Evolutionary conservation across 352 stramenopile species (phyloP).

Genomic region (Globisporangium alternatum): DNA sequence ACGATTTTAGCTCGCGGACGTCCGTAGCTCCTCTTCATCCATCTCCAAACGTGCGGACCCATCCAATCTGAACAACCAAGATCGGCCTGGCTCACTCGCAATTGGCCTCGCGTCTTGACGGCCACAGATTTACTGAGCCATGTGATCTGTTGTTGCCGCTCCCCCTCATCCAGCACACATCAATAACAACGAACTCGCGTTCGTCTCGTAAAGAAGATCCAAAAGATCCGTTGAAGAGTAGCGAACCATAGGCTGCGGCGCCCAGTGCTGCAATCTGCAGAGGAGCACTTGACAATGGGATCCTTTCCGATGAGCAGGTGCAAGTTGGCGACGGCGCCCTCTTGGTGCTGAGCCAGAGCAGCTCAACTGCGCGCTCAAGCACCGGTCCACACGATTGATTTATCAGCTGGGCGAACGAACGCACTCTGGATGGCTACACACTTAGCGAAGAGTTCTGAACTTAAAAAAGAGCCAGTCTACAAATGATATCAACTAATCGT

Average conservation of each 20-base stretch:
- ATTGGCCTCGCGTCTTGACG: background rate
- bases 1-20: too few species aligned
- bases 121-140: background rate
- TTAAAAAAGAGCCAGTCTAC: too few species aligned
- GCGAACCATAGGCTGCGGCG: background rate
- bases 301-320: slow-evolving; percentile 1
- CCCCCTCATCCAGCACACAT: too few species aligned
- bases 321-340: background rate
- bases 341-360: background rate
- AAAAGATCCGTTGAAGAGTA: background rate
- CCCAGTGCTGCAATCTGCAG: background rate
- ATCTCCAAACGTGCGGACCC: background rate
- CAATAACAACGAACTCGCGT: too few species aligned
- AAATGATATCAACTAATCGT: background rate
- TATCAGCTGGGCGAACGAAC: background rate
- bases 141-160: too few species aligned
- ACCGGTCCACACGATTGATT: background rate
- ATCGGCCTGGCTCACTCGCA: background rate
- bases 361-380: background rate
- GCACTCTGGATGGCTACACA: background rate
- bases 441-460: background rate
- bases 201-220: background rate
- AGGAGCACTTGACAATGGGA: background rate
- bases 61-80: background rate
- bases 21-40: background rate